Conservation (phyloP, 768 basidiomycete genomes). For the Phlebiopsis gigantea region DNA sequence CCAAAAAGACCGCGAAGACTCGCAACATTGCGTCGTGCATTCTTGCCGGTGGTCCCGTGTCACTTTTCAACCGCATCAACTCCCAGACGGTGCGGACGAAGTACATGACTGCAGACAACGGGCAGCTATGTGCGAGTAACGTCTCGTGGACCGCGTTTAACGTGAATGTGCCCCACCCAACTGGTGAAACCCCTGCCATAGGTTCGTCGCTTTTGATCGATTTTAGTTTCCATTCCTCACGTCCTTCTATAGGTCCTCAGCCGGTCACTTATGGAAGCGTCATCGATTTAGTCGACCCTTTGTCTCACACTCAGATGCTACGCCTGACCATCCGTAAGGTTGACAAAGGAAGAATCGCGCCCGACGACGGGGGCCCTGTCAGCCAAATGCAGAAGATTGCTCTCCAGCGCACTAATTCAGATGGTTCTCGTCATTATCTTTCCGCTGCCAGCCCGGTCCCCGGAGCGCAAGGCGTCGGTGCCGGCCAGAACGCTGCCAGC, state of each 20-base stretch:
- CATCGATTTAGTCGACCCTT: constrained; percentile 78
- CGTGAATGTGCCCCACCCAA: constrained; percentile 80
- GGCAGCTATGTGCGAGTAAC: constrained; percentile 82
- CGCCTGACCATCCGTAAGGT: constrained; percentile 89
- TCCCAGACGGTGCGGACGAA: constrained; percentile 95
- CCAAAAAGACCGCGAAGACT: constrained; percentile 95
- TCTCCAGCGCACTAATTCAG: constrained; percentile 74
- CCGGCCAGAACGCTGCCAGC: constrained; percentile 69
- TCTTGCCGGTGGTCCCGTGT: constrained; percentile 82
- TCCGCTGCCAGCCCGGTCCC: constrained; percentile 84
- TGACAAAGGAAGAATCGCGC: constrained; percentile 81
- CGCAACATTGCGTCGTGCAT: constrained; percentile 90
- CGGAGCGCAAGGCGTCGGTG: constrained; percentile 66
- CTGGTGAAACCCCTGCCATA: constrained; percentile 42
- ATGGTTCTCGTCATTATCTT: constrained; percentile 81
- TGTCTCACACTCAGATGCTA: constrained; percentile 80
- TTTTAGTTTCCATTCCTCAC: background rate
- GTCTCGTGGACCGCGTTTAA: constrained; percentile 92
- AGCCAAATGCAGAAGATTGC: constrained; percentile 98
- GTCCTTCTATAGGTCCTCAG: constrained; percentile 33
- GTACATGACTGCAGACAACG: constrained; percentile 91
- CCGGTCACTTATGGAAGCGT: constrained; percentile 91
- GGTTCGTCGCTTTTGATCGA: constrained; percentile 42
- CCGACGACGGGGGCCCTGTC: constrained; percentile 88
- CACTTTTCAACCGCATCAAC: constrained; percentile 94